Conservation (phyloP, 2,329 filamentous ascomycete genomes). For the Westerdykella sp. region DNA sequence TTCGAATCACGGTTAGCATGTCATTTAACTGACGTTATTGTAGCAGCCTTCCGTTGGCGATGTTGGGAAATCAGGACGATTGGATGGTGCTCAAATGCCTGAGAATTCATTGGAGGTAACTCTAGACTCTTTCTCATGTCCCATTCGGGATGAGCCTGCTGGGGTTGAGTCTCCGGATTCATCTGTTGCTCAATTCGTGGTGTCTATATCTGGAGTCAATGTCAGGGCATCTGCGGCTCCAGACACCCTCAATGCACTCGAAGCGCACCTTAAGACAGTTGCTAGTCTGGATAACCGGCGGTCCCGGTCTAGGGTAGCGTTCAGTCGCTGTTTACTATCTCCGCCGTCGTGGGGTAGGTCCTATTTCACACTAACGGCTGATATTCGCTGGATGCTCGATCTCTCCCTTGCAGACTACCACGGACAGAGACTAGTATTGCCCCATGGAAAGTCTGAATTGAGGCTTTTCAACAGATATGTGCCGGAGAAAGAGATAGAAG, state of each 20-base stretch:
- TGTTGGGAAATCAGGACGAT: neutral
- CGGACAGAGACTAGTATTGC: constrained; percentile 10
- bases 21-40: neutral
- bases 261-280: constrained; percentile 17
- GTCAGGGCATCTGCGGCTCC: constrained; percentile 15
- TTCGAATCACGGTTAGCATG: neutral
- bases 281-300: constrained; percentile 17
- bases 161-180: too few relatives aligned
- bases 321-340: constrained; percentile 19
- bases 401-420: constrained; percentile 22
- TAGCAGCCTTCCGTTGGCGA: constrained; percentile 2
- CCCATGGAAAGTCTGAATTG: constrained; percentile 14
- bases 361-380: constrained; percentile 15
- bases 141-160: constrained; percentile 3
- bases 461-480: constrained; percentile 23
- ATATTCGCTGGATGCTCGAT: constrained; percentile 27
- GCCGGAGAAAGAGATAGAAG: constrained; percentile 5
- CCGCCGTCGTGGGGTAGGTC: constrained; percentile 3
- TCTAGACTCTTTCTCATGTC: constrained; percentile 17
- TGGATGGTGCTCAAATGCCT: neutral
- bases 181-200: constrained; percentile 14
- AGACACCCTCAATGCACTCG: constrained; percentile 13
- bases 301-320: constrained; percentile 15
- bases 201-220: constrained; percentile 10
- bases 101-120: constrained; percentile 11